Conservation (phyloP, 2,329 filamentous ascomycete genomes). For the Huntiella omanensis region DNA sequence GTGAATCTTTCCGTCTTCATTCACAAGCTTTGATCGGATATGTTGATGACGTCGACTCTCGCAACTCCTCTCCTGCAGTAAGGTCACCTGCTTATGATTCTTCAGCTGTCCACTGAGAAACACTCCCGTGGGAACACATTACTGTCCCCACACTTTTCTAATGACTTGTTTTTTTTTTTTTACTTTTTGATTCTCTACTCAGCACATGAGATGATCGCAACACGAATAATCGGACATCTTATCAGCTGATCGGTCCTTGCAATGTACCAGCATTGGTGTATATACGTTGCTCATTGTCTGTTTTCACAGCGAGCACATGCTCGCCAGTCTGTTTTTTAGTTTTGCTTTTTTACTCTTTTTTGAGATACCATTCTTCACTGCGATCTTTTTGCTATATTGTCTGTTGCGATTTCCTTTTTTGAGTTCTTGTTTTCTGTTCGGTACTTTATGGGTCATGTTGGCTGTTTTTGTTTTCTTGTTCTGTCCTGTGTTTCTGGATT, state of each 20-base stretch:
- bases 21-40: constrained; percentile 88
- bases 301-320: constrained; percentile 22
- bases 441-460: constrained; percentile 12
- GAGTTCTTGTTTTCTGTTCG: constrained; percentile 12
- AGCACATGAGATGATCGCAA: constrained; percentile 11
- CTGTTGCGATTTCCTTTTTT: constrained; percentile 17
- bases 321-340: constrained; percentile 16
- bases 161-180: constrained; percentile 10
- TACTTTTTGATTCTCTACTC: constrained; percentile 12
- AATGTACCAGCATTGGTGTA: constrained; percentile 16
- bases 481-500: neutral
- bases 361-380: constrained; percentile 19
- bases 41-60: constrained; percentile 62
- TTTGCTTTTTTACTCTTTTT: constrained; percentile 19
- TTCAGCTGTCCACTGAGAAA: neutral
- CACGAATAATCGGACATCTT: constrained; percentile 4
- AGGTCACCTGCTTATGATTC: constrained; percentile 24
- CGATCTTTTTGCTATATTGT: constrained; percentile 19
- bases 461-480: neutral
- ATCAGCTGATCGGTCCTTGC: constrained; percentile 13
- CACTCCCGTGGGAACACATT: constrained; percentile 14
- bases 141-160: constrained; percentile 8
- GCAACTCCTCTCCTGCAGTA: constrained; percentile 52
- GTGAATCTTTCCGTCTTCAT: constrained; percentile 93
- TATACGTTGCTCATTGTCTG: constrained; percentile 18